phyloP scores from a whole-genome alignment of 306 rosid genomes.

The Fragaria iinumae region DNA sequence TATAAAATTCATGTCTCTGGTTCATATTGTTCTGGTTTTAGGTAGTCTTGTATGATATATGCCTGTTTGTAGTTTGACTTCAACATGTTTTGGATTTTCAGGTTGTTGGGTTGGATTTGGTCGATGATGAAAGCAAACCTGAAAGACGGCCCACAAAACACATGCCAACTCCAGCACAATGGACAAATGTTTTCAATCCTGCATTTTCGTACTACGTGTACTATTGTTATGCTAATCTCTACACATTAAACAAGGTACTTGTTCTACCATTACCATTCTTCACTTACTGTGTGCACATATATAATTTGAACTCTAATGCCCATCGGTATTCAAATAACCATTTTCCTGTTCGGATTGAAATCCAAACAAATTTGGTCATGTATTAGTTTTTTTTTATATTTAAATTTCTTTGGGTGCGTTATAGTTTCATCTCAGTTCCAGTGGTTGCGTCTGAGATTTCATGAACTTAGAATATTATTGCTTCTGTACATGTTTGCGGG shows the following conservation, averaged over 20 bases:
- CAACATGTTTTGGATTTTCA: conserved; percentile 29
- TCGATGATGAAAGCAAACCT: conserved; percentile 95
- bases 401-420: not conserved
- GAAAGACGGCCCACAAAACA: conserved; percentile 99
- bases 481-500: conserved; percentile 7
- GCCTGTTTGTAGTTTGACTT: not conserved
- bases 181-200: conserved; percentile 95
- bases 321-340: not conserved
- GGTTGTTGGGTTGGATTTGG: conserved; percentile 97
- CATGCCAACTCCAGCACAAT: conserved; percentile 97
- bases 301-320: not conserved
- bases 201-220: conserved; percentile 93
- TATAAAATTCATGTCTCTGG: conserved; percentile 5
- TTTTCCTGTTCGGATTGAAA: not conserved
- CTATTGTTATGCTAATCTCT: conserved; percentile 96
- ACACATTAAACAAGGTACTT: conserved; percentile 81
- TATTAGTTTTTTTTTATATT: not conserved
- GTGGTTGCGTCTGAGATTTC: conserved; percentile 4
- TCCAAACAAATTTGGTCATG: not conserved
- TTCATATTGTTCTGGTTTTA: conserved; percentile 10
- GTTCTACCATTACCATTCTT: conserved; percentile 16
- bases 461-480: not conserved
- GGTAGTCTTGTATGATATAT: conserved; percentile 6
- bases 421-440: not conserved
- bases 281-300: not conserved